Evolutionary conservation across 2,329 filamentous ascomycete genomes (phyloP).

Genomic region (Furcasterigmium sp.): DNA sequence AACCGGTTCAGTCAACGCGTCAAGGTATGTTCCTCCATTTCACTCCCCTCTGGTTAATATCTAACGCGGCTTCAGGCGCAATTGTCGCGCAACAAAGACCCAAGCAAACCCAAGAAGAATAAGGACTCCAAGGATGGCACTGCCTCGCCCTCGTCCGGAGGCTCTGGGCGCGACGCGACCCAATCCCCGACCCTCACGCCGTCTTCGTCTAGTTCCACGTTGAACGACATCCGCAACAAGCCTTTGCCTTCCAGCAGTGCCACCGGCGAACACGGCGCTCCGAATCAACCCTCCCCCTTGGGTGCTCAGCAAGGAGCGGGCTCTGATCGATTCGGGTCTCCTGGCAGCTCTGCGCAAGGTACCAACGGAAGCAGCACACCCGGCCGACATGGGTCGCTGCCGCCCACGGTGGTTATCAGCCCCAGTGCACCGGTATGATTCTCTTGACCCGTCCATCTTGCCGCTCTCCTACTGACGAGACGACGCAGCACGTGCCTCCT

Average conservation of each 20-base stretch:
- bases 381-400: constrained; percentile 57
- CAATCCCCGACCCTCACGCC: constrained; percentile 69
- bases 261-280: constrained; percentile 34
- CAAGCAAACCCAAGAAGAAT: constrained; percentile 79
- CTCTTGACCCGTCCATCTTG: neutral
- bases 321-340: constrained; percentile 36
- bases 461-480: neutral
- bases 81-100: constrained; percentile 87
- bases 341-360: constrained; percentile 29
- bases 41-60: no score
- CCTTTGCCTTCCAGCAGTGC: constrained; percentile 57
- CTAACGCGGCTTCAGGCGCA: constrained; percentile 46
- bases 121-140: constrained; percentile 71
- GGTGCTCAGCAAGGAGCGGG: constrained; percentile 25
- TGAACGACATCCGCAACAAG: constrained; percentile 83
- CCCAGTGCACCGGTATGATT: constrained; percentile 79
- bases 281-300: constrained; percentile 33
- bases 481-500: constrained; percentile 73
- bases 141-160: constrained; percentile 65
- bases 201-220: constrained; percentile 80
- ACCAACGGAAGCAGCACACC: constrained; percentile 50
- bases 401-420: constrained; percentile 90
- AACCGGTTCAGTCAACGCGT: constrained; percentile 88
- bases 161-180: constrained; percentile 45
- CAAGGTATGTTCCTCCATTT: constrained; percentile 1